phyloP scores from a whole-genome alignment of 1,139 yeast species.

The Yamadazyma buinensis region DNA sequence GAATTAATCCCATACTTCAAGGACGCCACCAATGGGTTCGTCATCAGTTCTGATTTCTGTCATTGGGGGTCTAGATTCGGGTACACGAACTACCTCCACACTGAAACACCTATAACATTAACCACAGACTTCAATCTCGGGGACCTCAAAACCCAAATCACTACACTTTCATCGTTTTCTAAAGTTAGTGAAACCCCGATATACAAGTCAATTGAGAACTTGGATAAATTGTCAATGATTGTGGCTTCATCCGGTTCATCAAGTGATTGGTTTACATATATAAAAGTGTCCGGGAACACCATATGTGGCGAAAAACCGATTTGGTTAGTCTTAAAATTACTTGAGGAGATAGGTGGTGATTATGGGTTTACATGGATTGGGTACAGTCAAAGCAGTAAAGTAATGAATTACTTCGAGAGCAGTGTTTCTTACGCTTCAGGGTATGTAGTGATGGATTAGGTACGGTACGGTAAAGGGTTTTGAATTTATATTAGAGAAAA shows the following conservation, averaged over 20 bases:
- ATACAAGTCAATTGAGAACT: conserved; percentile 63
- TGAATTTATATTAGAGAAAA: background rate
- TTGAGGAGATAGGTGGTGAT: conserved; percentile 26
- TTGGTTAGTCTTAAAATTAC: conserved; percentile 52
- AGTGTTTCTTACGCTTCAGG: conserved; percentile 93
- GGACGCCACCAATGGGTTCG: conserved; percentile 62
- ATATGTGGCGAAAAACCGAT: conserved; percentile 93
- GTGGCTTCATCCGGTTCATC: conserved; percentile 55
- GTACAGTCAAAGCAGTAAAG: conserved; percentile 75
- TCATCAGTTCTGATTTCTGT: conserved; percentile 88
- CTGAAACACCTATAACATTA: conserved; percentile 12
- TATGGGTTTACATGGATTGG: conserved; percentile 65
- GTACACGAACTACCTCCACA: conserved; percentile 56
- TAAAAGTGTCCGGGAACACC: conserved; percentile 73
- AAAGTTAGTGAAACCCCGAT: conserved; percentile 39
- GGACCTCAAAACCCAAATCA: conserved; percentile 7
- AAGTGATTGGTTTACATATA: conserved; percentile 62
- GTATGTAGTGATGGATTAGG: conserved; percentile 30
- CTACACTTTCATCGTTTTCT: conserved; percentile 13
- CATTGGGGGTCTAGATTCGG: conserved; percentile 91
- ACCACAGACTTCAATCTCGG: too few relatives aligned
- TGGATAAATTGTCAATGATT: conserved; percentile 70
- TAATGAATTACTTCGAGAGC: conserved; percentile 49
- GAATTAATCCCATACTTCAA: conserved; percentile 52
- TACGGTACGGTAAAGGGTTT: background rate